Evolutionary conservation across 768 basidiomycete genomes (phyloP).

Genomic region (Chalciporus pseudorubinellus): DNA sequence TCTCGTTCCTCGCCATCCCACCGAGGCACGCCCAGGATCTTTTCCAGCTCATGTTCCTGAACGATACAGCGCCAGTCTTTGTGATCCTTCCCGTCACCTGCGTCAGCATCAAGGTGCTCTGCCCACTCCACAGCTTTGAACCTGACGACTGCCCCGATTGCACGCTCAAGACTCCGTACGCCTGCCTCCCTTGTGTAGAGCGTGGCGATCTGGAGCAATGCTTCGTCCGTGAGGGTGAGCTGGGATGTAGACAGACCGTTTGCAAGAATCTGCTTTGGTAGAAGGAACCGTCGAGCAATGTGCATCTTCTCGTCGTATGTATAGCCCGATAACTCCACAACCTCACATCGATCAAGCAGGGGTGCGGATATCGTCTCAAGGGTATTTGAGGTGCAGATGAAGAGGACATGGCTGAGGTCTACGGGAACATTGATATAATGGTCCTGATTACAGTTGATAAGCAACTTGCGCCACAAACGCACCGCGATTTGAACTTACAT

Average conservation of each 20-base stretch:
- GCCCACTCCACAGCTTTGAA: slow-evolving; percentile 93
- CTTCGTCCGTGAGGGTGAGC: slow-evolving; percentile 65
- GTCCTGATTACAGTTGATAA: slow-evolving; percentile 48
- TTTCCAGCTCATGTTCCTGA: slow-evolving; percentile 71
- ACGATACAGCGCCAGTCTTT: slow-evolving; percentile 59
- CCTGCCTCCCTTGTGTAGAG: slow-evolving; percentile 90
- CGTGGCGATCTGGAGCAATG: slow-evolving; percentile 68
- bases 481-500: slow-evolving; percentile 40
- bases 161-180: slow-evolving; percentile 85
- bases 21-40: slow-evolving; percentile 75
- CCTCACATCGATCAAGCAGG: slow-evolving; percentile 85
- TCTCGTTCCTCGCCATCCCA: slow-evolving; percentile 82
- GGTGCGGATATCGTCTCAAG: slow-evolving; percentile 88
- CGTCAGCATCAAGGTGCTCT: slow-evolving; percentile 44
- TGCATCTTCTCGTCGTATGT: slow-evolving; percentile 90
- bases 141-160: slow-evolving; percentile 84
- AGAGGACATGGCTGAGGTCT: slow-evolving; percentile 84
- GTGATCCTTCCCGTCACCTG: slow-evolving; percentile 19
- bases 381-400: slow-evolving; percentile 90
- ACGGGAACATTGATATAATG: slow-evolving; percentile 90
- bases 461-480: not conserved
- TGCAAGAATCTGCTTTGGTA: slow-evolving; percentile 82
- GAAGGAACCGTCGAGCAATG: slow-evolving; percentile 82
- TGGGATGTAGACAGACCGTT: slow-evolving; percentile 69
- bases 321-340: slow-evolving; percentile 81